Conservation (phyloP, 768 basidiomycete species). For the Gymnopilus dilepis region DNA sequence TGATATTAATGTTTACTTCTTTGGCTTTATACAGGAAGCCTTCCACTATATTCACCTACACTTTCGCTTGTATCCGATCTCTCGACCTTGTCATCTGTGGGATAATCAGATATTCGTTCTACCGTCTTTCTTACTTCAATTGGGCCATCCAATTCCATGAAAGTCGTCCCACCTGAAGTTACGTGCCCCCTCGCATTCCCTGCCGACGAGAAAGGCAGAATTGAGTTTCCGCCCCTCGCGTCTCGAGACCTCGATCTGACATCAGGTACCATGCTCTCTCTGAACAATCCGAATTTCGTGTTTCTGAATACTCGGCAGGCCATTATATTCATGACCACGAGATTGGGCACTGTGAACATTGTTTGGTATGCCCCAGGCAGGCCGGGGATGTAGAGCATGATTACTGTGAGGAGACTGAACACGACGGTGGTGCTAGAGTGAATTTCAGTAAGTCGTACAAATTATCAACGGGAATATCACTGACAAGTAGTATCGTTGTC, state of each 20-base stretch:
- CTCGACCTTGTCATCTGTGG: neutral
- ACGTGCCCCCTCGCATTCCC: neutral
- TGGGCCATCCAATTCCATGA: neutral
- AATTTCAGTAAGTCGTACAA: neutral
- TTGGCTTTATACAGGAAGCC: neutral
- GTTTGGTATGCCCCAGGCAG: slow-evolving; percentile 14
- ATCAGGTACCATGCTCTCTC: slow-evolving; percentile 19
- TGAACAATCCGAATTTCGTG: slow-evolving; percentile 15
- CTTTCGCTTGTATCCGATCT: neutral
- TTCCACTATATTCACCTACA: neutral
- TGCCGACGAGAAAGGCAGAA: neutral
- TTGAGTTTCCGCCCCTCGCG: neutral
- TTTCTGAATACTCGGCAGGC: slow-evolving; percentile 21
- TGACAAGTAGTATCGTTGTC: slow-evolving; percentile 34
- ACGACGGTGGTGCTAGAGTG: slow-evolving; percentile 11
- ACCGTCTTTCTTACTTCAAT: slow-evolving; percentile 6
- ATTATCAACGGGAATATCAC: neutral
- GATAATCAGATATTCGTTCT: slow-evolving; percentile 6
- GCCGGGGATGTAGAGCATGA: slow-evolving; percentile 15
- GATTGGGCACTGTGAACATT: slow-evolving; percentile 16
- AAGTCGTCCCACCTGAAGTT: slow-evolving; percentile 4
- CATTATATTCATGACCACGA: slow-evolving; percentile 23
- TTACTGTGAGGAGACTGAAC: slow-evolving; percentile 13
- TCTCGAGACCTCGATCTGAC: neutral
- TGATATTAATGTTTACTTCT: neutral